Base-by-base conservation (phyloP, 176 grass and related monocot genomes). In the Triticum urartu region DNA sequence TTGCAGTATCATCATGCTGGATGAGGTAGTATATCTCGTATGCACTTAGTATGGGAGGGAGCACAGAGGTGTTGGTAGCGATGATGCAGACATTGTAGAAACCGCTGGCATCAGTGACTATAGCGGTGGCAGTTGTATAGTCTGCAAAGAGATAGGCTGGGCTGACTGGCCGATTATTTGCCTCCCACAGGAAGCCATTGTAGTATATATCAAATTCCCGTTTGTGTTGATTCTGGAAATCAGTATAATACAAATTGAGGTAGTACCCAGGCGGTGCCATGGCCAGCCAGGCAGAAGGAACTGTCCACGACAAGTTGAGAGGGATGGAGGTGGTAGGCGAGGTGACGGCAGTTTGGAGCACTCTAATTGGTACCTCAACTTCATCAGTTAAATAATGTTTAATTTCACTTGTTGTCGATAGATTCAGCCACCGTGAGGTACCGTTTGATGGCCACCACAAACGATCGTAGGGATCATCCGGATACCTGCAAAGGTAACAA, bases 381-480 rank as follows among this genome's bases (percentile, higher is more conserved):
- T 0, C 0, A 10, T 72, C 68, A 0, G 3, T 2, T 22, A 0
- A 2, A 10, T 42, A 13, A 5, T 2, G 20, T 5, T 12, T 42
- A 22, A 72, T 22, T 12, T 10, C 18, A 1, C 68, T 3, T 42
- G 35, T 42, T 42, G 68, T 72, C 0, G 68, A 72, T 22, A 72
- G 18, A n/a, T 72, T 72, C 7, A 72, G 4, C 68, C 68, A 72
- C 36, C 68, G 10, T 12, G 68, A 13, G 3, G 20, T 72, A 72
- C 10, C 21, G 3, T 22, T 1, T 21, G 68, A 72, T 13, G 68
- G 68, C 35, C 35, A 72, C 68, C 68, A 72, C 9, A 72, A 6
- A 12, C 68, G 68, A 18, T 72, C 36, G 4, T 42, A 42, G 20
- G 68, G 36, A 42, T 72, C 68, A 42, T 72, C 68, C 2, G 68